Percentiles rank a stretch among this genome's conserved stretches.
Evolutionary conservation across 1,284 basidiomycete genomes (phyloP).

Genomic region (Thecaphora frezii): DNA sequence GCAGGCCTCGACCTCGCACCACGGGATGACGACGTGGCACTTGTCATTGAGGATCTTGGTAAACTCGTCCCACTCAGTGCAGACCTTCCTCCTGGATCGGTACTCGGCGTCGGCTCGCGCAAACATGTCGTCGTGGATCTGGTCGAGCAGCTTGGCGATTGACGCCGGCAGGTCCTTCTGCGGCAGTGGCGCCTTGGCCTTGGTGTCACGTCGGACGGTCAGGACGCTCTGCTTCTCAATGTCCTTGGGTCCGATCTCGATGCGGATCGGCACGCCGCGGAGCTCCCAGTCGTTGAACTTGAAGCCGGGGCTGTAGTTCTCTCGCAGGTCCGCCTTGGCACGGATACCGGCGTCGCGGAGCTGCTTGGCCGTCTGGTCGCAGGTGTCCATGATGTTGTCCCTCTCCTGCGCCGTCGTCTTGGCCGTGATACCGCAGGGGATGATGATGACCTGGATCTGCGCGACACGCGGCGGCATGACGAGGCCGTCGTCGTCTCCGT

Average conservation of each 20-base stretch:
- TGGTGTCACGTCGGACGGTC: conserved; percentile 84
- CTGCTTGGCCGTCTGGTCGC: conserved; percentile 65
- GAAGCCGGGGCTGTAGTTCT: conserved; percentile 95
- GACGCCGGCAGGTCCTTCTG: conserved; percentile 19
- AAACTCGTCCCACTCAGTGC: conserved; percentile 84
- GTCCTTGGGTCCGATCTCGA: conserved; percentile 95
- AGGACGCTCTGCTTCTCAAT: conserved; percentile 80
- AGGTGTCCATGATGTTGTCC: conserved; percentile 73
- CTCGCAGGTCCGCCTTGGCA: conserved; percentile 86
- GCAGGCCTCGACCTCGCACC: conserved; percentile 92
- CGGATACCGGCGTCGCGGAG: conserved; percentile 70
- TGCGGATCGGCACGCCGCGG: conserved; percentile 84
- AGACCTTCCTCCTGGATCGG: conserved; percentile 71
- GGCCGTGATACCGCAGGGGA: conserved; percentile 84
- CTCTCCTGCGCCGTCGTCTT: conserved; percentile 62
- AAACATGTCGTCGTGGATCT: conserved; percentile 90
- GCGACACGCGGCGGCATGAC: conserved; percentile 94
- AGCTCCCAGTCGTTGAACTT: conserved; percentile 99
- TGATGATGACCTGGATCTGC: conserved; percentile 84
- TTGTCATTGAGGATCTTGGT: conserved; percentile 88
- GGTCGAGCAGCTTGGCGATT: conserved; percentile 69
- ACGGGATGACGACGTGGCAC: conserved; percentile 85
- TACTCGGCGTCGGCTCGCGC: conserved; percentile 74
- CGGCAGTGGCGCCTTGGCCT: conserved; percentile 57
- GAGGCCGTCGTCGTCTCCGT: conserved; percentile 95